Base-by-base conservation (phyloP, 1,139 yeast species). In the Hyphopichia fennica region DNA sequence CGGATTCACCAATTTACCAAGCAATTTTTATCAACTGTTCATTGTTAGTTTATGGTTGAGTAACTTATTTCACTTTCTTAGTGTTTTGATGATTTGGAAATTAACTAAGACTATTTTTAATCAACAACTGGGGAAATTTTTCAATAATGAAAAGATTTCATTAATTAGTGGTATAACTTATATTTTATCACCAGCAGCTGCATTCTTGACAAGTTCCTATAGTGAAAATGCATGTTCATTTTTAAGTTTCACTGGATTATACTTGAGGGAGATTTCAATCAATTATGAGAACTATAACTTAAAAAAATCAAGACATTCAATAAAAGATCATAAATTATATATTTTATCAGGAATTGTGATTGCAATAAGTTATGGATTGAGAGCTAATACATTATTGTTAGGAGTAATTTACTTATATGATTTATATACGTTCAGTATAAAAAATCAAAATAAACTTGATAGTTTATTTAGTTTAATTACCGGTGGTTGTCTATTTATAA, bases 331-430 rank as follows among this genome's bases (percentile, higher is more conserved):
- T 8, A 11, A 40, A 2, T 29, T 51, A 3, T 83, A 81, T 46
- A 34, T 83, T 0, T 27, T 72, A 0, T 77, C 95, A 3, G 89
- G 95, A 0, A n/a, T 75, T 0, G 52, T 77, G 13, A 76, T 87
- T 45, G 79, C 84, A 0, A 17, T 77, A 1, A 79, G 86, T 1
- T 79, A 81, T 42, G 72, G 82, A 5, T 72, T 88, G 29, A 69
- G 99, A 45, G 82, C 96, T 19, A 93, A 93, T 57, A 80, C 91
- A 22, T 55, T 90, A 9, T 61, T 93, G 0, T 65, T 89, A 55
- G 98, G 97, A 0, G 51, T 81, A 4, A 53, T 85, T 6, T 91
- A 79, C 55, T 44, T 88, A 10, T 72, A 72, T 47, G 96, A 90
- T 56, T 53, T 80, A 20, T 54, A 62, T 34, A 59, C 62, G 17